A percentile compares a stretch with the other conserved stretches of the same genome.
phyloP scores from a whole-genome alignment of 2,329 filamentous ascomycete species.

The Ophiostoma pallidulum region DNA sequence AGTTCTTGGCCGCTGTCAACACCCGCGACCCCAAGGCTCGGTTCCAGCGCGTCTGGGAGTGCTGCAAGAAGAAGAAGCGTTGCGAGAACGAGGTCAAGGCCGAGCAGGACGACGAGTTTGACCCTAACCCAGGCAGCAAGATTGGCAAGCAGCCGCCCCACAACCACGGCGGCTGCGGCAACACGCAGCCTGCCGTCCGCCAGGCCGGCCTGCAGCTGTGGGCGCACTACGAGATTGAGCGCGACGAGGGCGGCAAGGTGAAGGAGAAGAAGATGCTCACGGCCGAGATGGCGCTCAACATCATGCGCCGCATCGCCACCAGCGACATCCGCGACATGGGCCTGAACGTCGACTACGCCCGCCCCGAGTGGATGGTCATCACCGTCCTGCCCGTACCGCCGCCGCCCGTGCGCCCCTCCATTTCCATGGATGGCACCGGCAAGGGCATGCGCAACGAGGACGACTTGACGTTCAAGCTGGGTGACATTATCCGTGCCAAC shows the following conservation, averaged over 20 bases:
- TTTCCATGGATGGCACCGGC: constrained; percentile 90
- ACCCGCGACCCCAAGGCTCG: constrained; percentile 89
- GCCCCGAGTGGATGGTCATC: constrained; percentile 97
- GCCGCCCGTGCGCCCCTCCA: constrained; percentile 90
- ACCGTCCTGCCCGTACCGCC: constrained; percentile 92
- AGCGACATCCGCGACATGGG: constrained; percentile 80
- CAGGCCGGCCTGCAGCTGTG: constrained; percentile 78
- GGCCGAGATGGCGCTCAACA: constrained; percentile 72
- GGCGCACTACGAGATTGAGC: constrained; percentile 64
- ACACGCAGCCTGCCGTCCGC: constrained; percentile 77
- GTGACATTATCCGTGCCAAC: constrained; percentile 96
- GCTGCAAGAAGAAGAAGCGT: constrained; percentile 78
- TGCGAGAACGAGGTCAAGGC: constrained; percentile 68
- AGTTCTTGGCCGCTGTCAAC: constrained; percentile 71
- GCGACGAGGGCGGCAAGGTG: constrained; percentile 62
- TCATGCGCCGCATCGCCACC: constrained; percentile 77
- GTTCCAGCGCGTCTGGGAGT: constrained; percentile 84
- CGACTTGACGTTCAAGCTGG: constrained; percentile 97
- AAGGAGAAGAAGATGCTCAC: constrained; percentile 76
- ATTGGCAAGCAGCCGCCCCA: constrained; percentile 39
- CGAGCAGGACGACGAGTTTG: constrained; percentile 56
- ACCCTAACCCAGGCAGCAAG: constrained; percentile 41
- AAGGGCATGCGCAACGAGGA: constrained; percentile 93
- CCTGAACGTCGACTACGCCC: constrained; percentile 86
- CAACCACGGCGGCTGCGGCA: constrained; percentile 85